phyloP scores from a whole-genome alignment of 2,329 filamentous ascomycete genomes.

The Arthrobotrys iridis region DNA sequence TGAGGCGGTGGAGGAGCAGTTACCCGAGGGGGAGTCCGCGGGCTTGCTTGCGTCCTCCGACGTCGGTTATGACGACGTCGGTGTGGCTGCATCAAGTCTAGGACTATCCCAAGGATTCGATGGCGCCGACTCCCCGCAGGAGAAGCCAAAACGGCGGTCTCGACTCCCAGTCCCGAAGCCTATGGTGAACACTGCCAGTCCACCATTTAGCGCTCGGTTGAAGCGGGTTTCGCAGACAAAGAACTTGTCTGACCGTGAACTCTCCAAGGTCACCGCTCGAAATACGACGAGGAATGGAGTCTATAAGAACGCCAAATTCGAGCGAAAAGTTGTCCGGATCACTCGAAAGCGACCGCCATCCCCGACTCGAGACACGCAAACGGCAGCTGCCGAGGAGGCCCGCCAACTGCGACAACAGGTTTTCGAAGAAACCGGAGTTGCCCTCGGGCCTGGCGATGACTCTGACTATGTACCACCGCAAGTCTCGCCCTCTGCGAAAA shows the following conservation, averaged over 20 bases:
- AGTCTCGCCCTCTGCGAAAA: constrained; percentile 21
- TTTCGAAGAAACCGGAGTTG: constrained; percentile 40
- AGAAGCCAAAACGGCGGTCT: constrained; percentile 11
- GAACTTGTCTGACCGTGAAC: constrained; percentile 35
- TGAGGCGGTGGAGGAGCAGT: not conserved
- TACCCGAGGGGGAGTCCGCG: not conserved
- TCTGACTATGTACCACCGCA: constrained; percentile 34
- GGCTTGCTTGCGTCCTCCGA: constrained; percentile 10
- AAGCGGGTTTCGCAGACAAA: constrained; percentile 41
- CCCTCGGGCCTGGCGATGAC: constrained; percentile 43
- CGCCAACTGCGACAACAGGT: constrained; percentile 25
- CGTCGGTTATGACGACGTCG: constrained; percentile 3
- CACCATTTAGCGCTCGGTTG: constrained; percentile 13
- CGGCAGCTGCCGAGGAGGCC: constrained; percentile 24
- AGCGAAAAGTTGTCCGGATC: constrained; percentile 38
- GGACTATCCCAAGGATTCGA: not conserved
- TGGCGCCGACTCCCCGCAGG: not conserved
- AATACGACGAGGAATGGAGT: constrained; percentile 46
- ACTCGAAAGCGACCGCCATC: constrained; percentile 33
- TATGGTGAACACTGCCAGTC: not conserved
- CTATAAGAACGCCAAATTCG: constrained; percentile 44
- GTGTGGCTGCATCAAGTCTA: not conserved
- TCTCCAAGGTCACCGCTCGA: constrained; percentile 45
- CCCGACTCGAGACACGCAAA: constrained; percentile 36
- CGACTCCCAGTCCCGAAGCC: constrained; percentile 35